Evolutionary conservation across 176 grass and related monocot genomes (phyloP).

Genomic region (Paspalum notatum): DNA sequence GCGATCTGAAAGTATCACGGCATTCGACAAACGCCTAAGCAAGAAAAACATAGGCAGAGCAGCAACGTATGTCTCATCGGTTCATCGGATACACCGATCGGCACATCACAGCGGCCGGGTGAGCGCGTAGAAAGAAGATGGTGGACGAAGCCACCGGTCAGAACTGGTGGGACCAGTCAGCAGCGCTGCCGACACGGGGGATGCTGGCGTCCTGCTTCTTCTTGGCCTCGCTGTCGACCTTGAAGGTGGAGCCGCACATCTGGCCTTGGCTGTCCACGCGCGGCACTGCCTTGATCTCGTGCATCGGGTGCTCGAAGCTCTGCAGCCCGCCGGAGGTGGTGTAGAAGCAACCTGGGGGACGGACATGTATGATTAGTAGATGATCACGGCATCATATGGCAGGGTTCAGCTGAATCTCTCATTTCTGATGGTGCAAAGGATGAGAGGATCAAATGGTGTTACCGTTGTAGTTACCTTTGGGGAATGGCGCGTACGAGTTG

Average conservation of each 20-base stretch:
- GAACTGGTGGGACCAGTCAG: slow-evolving; percentile 79
- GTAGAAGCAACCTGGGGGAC: slow-evolving; percentile 85
- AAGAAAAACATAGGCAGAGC: not conserved
- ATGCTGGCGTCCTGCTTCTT: slow-evolving; percentile 66
- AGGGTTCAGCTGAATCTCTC: not conserved
- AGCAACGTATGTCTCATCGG: slow-evolving; percentile 9
- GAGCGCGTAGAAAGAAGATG: not conserved
- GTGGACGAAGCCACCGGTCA: slow-evolving; percentile 30
- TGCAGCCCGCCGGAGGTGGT: slow-evolving; percentile 83
- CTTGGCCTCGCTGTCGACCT: slow-evolving; percentile 82
- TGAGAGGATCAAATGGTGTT: not conserved
- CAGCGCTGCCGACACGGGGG: slow-evolving; percentile 78
- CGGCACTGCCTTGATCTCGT: slow-evolving; percentile 82
- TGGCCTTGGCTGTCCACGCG: slow-evolving; percentile 86
- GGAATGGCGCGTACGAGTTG: slow-evolving; percentile 81
- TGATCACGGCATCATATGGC: not conserved
- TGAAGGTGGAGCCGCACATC: slow-evolving; percentile 80
- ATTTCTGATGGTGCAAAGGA: not conserved
- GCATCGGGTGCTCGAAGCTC: slow-evolving; percentile 85
- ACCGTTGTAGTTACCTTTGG: slow-evolving; percentile 52
- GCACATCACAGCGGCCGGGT: not conserved
- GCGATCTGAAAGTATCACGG: not conserved
- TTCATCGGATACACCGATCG: slow-evolving; percentile 13
- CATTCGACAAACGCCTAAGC: slow-evolving; percentile 15
- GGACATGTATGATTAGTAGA: not conserved